Conservation (phyloP, 2,329 filamentous ascomycete species). For the Talaromyces albobiverticillius region DNA sequence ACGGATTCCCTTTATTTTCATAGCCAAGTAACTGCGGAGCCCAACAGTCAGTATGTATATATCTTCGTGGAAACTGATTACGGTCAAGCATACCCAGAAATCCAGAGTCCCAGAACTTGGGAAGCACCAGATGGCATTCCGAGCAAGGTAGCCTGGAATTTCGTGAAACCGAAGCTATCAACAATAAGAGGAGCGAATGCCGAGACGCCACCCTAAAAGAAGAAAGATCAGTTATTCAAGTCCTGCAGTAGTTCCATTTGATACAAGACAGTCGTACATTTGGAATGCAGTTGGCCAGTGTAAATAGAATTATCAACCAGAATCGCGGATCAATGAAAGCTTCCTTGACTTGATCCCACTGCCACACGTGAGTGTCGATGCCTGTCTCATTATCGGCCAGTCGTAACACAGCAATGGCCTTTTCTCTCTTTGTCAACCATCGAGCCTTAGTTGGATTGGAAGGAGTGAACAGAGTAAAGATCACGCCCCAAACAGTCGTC, state of each 20-base stretch:
- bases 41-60: slow-evolving; percentile 39
- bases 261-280: slow-evolving; percentile 3
- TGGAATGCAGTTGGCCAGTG: not conserved
- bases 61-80: slow-evolving; percentile 23
- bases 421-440: slow-evolving; percentile 62
- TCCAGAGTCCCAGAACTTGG: slow-evolving; percentile 60
- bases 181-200: slow-evolving; percentile 58
- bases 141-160: slow-evolving; percentile 65
- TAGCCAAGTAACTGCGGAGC: slow-evolving; percentile 23
- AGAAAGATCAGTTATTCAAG: slow-evolving; percentile 1
- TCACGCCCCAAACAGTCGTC: slow-evolving; percentile 29
- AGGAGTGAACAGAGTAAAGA: slow-evolving; percentile 58
- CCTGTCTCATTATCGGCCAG: slow-evolving; percentile 57
- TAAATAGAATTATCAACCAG: slow-evolving; percentile 3
- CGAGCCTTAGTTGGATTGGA: slow-evolving; percentile 66
- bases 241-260: not conserved
- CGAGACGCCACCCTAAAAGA: slow-evolving; percentile 27
- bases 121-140: slow-evolving; percentile 61
- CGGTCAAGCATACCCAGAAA: not conserved
- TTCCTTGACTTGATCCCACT: slow-evolving; percentile 48
- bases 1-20: not conserved
- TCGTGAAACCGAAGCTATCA: slow-evolving; percentile 59
- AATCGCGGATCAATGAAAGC: slow-evolving; percentile 30
- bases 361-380: slow-evolving; percentile 54
- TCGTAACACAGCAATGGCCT: slow-evolving; percentile 56